Base-by-base conservation (phyloP, 805 yeast species). In the Grigorovia transvaalensis region DNA sequence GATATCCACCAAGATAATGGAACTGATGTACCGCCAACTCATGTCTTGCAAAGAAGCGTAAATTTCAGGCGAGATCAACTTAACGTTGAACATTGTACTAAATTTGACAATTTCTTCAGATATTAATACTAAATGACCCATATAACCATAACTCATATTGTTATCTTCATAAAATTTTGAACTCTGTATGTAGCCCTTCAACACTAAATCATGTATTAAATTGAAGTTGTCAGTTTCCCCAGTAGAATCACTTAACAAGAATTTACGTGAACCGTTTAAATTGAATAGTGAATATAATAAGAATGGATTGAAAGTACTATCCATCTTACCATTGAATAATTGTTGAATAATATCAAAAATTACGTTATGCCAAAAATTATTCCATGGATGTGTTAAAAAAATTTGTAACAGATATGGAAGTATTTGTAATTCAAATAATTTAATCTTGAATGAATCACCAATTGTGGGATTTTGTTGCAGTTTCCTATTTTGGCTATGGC, bases 261-360 rank as follows among this genome's bases (percentile, higher is more conserved):
- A 64, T 30, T 52, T 48, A 8, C 44, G 45, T 1, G 67, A 56
- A 9, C 58, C 56, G 9, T 52, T 49, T n/a, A 57, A 47, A 49
- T 59, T 56, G 55, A 68, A 66, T 20, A 67, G 53, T 3, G 70
- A 61, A 49, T 61, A 69, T 30, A 82, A 84, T 54, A 82, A 74
- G 71, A 76, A 89, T 56, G 85, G 82, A 70, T 90, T 91, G 61
- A 85, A 90, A 13, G 96, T 91, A 54, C 84, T 79, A 56, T 87
- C 91, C 75, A 84, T 78, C 45, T 84, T 78, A 1, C 96, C 98
- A 67, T 88, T 89, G 66, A 93, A 78, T 18, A 93, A 81, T 66
- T 93, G 99, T 68, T 93, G 99, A 35, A 93, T 84, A 55, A 93
- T 80, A 69, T 93, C 99, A 74, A 91, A 93, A 9, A 93, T 96